These are phyloP conservation scores for Cercospora zeae-maydis DNA, from an alignment of 2,329 filamentous ascomycete genomes.

Conservation along the genomic window DNA sequence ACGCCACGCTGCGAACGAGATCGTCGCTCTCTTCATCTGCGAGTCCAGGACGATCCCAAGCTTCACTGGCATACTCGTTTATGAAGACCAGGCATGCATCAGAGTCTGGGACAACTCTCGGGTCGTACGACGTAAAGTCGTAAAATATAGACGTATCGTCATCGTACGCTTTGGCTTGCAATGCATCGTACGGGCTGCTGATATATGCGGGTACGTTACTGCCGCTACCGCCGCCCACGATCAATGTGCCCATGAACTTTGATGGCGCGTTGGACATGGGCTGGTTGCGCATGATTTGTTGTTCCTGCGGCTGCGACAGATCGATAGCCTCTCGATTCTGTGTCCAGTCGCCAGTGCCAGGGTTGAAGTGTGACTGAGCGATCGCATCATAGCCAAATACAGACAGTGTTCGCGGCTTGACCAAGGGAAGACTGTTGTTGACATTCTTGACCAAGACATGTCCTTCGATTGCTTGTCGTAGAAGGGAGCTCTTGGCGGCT, in stretches of 20 bases:
- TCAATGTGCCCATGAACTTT: constrained; percentile 33
- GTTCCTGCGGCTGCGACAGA: constrained; percentile 24
- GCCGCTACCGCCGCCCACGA: constrained; percentile 38
- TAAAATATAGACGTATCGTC: constrained; percentile 59
- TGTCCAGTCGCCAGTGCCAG: constrained; percentile 22
- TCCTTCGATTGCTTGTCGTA: constrained; percentile 60
- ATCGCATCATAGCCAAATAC: constrained; percentile 60
- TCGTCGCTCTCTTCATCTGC: constrained; percentile 49
- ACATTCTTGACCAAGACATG: constrained; percentile 63
- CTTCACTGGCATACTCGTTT: constrained; percentile 50
- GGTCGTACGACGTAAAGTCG: constrained; percentile 53
- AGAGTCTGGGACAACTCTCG: constrained; percentile 46
- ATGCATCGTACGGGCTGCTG: constrained; percentile 37
- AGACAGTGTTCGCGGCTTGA: constrained; percentile 50
- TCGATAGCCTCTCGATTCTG: constrained; percentile 29
- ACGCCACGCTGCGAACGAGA: constrained; percentile 56
- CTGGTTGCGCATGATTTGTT: constrained; percentile 35
- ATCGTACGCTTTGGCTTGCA: constrained; percentile 38
- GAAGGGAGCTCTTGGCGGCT: constrained; percentile 46
- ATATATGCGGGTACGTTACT: constrained; percentile 36
- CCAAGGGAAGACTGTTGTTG: constrained; percentile 54
- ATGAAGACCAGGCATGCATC: constrained; percentile 55
- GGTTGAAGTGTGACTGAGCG: constrained; percentile 33
- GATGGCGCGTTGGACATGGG: constrained; percentile 29
- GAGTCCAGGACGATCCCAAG: constrained; percentile 38